phyloP scores from a whole-genome alignment of 768 basidiomycete species.

The Sistotremastrum suecicum region DNA sequence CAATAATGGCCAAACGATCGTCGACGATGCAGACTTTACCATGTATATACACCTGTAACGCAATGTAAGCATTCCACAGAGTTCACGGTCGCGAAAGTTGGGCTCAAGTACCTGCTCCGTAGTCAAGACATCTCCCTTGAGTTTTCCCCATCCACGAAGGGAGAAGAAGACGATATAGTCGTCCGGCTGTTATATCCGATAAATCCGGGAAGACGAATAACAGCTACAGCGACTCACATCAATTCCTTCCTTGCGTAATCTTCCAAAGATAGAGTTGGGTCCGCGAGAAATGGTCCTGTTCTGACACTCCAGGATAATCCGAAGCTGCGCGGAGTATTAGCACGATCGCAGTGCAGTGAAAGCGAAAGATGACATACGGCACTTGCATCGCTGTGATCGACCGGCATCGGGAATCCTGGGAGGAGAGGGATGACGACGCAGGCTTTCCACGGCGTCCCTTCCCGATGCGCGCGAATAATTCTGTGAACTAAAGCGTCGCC shows the following conservation, averaged over 20 bases:
- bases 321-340: conserved; percentile 36
- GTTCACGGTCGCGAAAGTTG: not conserved
- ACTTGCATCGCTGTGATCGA: conserved; percentile 88
- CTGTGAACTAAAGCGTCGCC: conserved; percentile 88
- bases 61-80: conserved; percentile 5
- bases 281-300: conserved; percentile 81
- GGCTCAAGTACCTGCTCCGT: conserved; percentile 62
- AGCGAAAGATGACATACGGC: conserved; percentile 39
- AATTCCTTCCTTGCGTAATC: conserved; percentile 76
- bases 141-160: conserved; percentile 85
- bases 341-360: not conserved
- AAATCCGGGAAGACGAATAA: conserved; percentile 1
- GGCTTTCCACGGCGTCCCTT: conserved; percentile 77
- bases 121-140: conserved; percentile 68
- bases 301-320: conserved; percentile 92
- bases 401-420: conserved; percentile 86
- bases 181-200: conserved; percentile 48
- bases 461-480: conserved; percentile 75
- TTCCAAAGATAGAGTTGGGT: conserved; percentile 79
- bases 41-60: conserved; percentile 69
- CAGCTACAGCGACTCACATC: conserved; percentile 38
- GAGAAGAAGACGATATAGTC: conserved; percentile 88
- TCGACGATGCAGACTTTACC: conserved; percentile 84
- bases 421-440: conserved; percentile 85
- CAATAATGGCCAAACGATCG: conserved; percentile 87